A percentile compares a stretch with the other conserved stretches of the same genome.
These are phyloP conservation scores for Fomitopsis palustris DNA, from an alignment of 1,284 basidiomycete genomes.

Conservation along the genomic window DNA sequence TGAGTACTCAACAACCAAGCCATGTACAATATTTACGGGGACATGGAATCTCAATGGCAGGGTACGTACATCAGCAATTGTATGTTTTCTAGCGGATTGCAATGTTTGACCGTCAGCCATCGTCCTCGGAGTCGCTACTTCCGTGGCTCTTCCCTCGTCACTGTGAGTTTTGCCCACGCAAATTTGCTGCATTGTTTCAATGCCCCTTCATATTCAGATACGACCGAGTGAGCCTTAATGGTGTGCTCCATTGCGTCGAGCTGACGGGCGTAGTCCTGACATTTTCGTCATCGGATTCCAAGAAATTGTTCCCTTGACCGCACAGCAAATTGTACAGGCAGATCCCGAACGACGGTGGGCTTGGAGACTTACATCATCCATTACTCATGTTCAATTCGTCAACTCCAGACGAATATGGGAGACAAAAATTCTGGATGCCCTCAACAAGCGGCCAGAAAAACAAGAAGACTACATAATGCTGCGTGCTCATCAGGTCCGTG, in stretches of 20 bases:
- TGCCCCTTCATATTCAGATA: conserved; percentile 33
- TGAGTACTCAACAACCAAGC: conserved; percentile 83
- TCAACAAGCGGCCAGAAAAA: conserved; percentile 67
- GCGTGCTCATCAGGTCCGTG: conserved; percentile 82
- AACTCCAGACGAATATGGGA: conserved; percentile 82
- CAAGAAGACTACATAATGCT: conserved; percentile 80
- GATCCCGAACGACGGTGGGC: conserved; percentile 88
- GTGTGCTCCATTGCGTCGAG: background rate
- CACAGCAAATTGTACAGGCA: conserved; percentile 94
- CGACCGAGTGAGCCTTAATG: conserved; percentile 56
- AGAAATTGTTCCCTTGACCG: conserved; percentile 95
- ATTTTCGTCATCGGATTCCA: conserved; percentile 94
- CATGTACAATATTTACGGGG: conserved; percentile 79
- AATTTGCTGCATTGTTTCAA: background rate
- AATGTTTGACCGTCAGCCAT: conserved; percentile 40
- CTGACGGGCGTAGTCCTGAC: conserved; percentile 63
- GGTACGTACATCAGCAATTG: conserved; percentile 46
- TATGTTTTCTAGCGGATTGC: too few species aligned
- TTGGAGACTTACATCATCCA: background rate
- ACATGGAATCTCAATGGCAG: conserved; percentile 97
- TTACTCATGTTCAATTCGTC: background rate
- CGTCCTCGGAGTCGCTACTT: conserved; percentile 79
- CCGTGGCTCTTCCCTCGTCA: conserved; percentile 89
- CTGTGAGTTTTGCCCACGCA: conserved; percentile 42
- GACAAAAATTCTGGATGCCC: conserved; percentile 72